Conservation (phyloP, 2,329 filamentous ascomycete genomes). For the Verticillium klebahnii region DNA sequence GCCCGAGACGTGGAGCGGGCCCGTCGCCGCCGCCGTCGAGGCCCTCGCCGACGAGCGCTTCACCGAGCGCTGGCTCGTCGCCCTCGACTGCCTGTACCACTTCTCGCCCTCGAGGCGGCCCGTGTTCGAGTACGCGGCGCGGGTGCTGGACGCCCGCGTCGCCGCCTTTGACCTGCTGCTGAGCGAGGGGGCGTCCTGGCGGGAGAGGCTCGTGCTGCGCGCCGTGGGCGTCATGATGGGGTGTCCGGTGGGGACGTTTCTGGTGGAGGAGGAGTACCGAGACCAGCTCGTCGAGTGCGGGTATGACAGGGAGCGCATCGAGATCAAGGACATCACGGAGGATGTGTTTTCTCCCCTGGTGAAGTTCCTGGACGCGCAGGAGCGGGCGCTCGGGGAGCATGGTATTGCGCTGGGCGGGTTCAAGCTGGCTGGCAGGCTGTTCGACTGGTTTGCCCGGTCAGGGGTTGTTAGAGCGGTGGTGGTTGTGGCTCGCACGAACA, state of each 20-base stretch:
- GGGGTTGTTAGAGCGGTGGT: constrained; percentile 28
- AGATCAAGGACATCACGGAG: constrained; percentile 44
- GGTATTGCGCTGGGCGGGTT: constrained; percentile 30
- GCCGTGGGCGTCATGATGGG: constrained; percentile 40
- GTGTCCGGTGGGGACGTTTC: constrained; percentile 43
- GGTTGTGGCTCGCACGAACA: constrained; percentile 21
- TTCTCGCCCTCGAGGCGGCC: constrained; percentile 47
- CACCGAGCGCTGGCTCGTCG: constrained; percentile 44
- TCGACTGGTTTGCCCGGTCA: constrained; percentile 30
- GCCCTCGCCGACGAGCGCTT: constrained; percentile 18
- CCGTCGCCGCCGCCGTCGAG: constrained; percentile 18
- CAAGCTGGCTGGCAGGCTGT: constrained; percentile 30
- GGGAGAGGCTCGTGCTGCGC: constrained; percentile 28
- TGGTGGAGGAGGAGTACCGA: constrained; percentile 40
- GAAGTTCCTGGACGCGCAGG: constrained; percentile 33
- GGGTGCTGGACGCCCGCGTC: constrained; percentile 38
- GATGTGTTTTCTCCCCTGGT: constrained; percentile 48
- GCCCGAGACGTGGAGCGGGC: constrained; percentile 34
- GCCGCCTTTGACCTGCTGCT: constrained; percentile 53
- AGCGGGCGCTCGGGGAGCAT: constrained; percentile 24
- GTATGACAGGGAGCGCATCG: constrained; percentile 35
- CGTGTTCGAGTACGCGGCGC: constrained; percentile 36
- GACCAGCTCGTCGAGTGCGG: constrained; percentile 40
- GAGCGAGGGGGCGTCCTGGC: constrained; percentile 20
- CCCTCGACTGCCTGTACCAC: constrained; percentile 53